Evolutionary conservation across 352 stramenopile species (phyloP), one percentile per base, ranked within the genome.

Genomic region (Phytophthora sp.): DNA sequence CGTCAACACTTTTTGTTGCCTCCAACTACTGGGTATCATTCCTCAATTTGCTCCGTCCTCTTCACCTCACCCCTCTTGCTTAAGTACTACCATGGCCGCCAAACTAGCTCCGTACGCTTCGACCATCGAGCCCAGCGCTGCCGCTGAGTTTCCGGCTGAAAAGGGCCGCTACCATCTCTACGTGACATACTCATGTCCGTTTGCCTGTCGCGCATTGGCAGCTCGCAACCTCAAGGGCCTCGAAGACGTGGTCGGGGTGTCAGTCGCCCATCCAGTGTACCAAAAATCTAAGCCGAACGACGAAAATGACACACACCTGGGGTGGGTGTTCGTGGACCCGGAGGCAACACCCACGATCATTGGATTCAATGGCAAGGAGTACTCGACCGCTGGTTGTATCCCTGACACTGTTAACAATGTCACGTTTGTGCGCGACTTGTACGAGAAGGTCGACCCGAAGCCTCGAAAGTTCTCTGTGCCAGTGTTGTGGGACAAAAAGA

Each of bases 171-270:
- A 99, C 71, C 91, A 98, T 72, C 70, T 99, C 18, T 98, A 97
- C 72, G 76, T 98, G 5, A 83, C 88, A 15, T 84, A 89, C 51
- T 90, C 94, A 17, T 99, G 95, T 72, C 95, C 96, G 27, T 85
- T 76, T 38, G 74, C 75, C 5, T 72, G 72, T 31, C 73, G 76
- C 3, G 81, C 76, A 17, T 60, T 96, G 8, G 77, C 89, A 10
- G 79, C 93, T 23, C 75, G 83, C 44, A 74, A 88, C 7, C 66
- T 99, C 37, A 98, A 98, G 66, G 92, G 92, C 0, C 76, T 99
- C 15, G 66, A 98, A 55, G 80, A 98, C 65, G 68, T 90, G 34
- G 88, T 99, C 62, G 79, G 72, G 3, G 37, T 98, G 13, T 93
- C 88, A 11, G 77, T 97, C 38, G 88, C 95, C 10, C 77, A 92